Base-by-base conservation (phyloP, 1,284 basidiomycete species). In the Neolentinus lepideus region DNA sequence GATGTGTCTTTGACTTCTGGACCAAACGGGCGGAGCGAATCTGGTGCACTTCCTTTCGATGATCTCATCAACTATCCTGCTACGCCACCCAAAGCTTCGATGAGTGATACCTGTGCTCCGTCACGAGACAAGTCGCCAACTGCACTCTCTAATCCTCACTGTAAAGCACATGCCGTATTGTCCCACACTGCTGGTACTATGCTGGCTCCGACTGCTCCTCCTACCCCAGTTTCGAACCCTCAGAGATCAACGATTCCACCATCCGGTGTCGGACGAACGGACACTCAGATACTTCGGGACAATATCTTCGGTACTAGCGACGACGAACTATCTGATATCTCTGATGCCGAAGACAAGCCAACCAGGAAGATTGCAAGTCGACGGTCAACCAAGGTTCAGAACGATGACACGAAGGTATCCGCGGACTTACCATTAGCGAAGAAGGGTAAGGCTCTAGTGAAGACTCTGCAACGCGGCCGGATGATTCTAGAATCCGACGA, bases 251-350 rank as follows among this genome's bases (percentile, higher is more conserved):
- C 22, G 47, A 21, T 29, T 8, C 47, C 22, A 6, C 47, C n/a
- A 14, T 29, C 47, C 8, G 22, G 24, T 8, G 24, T 50, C 4
- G 47, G 38, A 6, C 62, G 63, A 24, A 59, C 64, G 27, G 48
- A 43, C 9, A 65, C 60, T 19, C 61, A 66, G 54, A 43, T 58
- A 16, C 54, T 66, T 6, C 62, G 61, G 22, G 65, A 66, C 8
- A 60, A 58, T 1, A 62, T 59, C 0, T 69, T 70, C 48, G 69
- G 69, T 11, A 56, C 62, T 16, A 65, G 62, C 51, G 65, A 68
- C 52, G 66, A 68, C 51, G 68, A 68, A n/a, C 62, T 69, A 3
- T 69, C 69, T 38, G 67, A 69, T 2, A 58, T 67, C 25, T 50
- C 47, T 9, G 47, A 50, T 50, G 47, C 8, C 24, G 65, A 61